Evolutionary conservation across 2,329 filamentous ascomycete genomes (phyloP).

Genomic region (Paecilomyces sp.): DNA sequence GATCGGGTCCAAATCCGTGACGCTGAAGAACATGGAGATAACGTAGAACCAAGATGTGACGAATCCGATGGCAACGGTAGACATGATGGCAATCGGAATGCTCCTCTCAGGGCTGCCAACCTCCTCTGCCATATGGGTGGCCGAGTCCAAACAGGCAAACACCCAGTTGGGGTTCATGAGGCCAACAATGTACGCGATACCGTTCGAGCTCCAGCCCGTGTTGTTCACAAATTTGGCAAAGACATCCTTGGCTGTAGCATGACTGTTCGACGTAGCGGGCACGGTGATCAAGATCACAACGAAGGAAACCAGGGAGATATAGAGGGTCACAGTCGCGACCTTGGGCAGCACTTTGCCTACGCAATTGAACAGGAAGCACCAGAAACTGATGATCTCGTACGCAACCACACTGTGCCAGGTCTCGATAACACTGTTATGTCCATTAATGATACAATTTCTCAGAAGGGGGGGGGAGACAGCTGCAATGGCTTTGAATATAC

Average conservation of each 20-base stretch:
- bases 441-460: background rate
- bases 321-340: slow-evolving; percentile 36
- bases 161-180: slow-evolving; percentile 46
- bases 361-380: slow-evolving; percentile 41
- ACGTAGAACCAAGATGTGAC: slow-evolving; percentile 42
- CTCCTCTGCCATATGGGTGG: slow-evolving; percentile 47
- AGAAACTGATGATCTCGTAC: slow-evolving; percentile 38
- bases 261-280: slow-evolving; percentile 36
- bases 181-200: slow-evolving; percentile 46
- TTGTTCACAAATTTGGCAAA: slow-evolving; percentile 48
- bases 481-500: background rate
- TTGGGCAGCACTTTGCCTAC: slow-evolving; percentile 23
- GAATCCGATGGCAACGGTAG: slow-evolving; percentile 44
- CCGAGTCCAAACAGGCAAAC: slow-evolving; percentile 45
- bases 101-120: slow-evolving; percentile 40
- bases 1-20: slow-evolving; percentile 37
- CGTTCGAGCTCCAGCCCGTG: slow-evolving; percentile 40
- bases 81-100: slow-evolving; percentile 45
- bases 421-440: slow-evolving; percentile 13
- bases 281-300: slow-evolving; percentile 43
- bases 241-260: slow-evolving; percentile 43
- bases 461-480: background rate
- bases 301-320: slow-evolving; percentile 40
- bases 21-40: slow-evolving; percentile 45
- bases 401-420: slow-evolving; percentile 32